Evolutionary conservation across 2,329 filamentous ascomycete genomes (phyloP), one percentile per base, ranked within the genome.

Genomic region (Cordyceps militaris): DNA sequence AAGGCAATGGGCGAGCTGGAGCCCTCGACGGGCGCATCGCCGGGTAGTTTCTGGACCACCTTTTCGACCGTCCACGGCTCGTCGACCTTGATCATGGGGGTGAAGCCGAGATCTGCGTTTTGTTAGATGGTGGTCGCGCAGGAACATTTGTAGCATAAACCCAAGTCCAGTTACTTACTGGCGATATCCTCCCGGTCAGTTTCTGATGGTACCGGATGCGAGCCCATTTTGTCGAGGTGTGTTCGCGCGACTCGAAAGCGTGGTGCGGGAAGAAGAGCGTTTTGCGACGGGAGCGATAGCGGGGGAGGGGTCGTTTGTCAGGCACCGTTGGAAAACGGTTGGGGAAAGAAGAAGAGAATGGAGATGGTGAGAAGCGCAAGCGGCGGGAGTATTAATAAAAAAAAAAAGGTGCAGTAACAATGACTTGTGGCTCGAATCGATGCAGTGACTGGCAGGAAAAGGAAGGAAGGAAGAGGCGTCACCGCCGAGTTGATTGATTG

Each of bases 1-100:
- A 97, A 97, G 34, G 91, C 84, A 11, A 97, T 70, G 1, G 93
- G 92, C 0, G 91, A 94, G 60, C 77, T 72, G 8, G 88, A 81
- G 57, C 82, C 78, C 63, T 85, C 79, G 24, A 74, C 66, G 2
- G 82, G 82, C 79, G 81, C 61, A 51, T 60, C 62, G 60, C 80
- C 79, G 28, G 77, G 76, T 48, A 95, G 79, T 3, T 81, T 80
- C 11, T 81, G 77, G 28, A 94, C 78, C 30, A 89, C 89, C 63
- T 81, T 80, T 55, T 81, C 75, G 5, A 83, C 80, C 0, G 75
- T 73, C 83, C 83, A 86, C 44, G 74, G 68, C 9, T 72, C 79
- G 3, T 71, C 66, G 23, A 82, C 67, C 59, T 75, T 70, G 52
- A 71, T 64, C 36, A 66, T 66, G 14, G 69, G 71, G 2, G 70